phyloP scores from a whole-genome alignment of 2,329 filamentous ascomycete species.

The Eutypa lata region DNA sequence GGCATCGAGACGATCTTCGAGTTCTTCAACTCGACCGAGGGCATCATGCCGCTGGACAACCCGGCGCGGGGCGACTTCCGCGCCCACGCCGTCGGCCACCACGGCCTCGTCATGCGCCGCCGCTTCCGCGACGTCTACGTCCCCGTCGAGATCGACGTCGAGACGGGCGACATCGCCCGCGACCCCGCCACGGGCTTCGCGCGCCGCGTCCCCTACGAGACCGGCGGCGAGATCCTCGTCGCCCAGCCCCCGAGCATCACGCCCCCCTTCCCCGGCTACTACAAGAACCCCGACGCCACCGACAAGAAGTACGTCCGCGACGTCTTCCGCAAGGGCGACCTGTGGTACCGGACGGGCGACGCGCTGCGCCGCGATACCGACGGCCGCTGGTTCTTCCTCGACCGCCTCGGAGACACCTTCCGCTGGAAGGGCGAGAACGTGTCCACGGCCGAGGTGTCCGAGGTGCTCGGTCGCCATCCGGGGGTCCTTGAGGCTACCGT shows the following conservation, averaged over 20 bases:
- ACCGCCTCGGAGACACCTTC: slow-evolving; percentile 69
- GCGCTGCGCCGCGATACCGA: slow-evolving; percentile 59
- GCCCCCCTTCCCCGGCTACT: slow-evolving; percentile 66
- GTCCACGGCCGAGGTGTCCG: slow-evolving; percentile 64
- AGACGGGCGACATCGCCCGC: slow-evolving; percentile 63
- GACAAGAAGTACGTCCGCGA: slow-evolving; percentile 62
- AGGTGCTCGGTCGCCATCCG: slow-evolving; percentile 57
- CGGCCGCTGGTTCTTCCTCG: slow-evolving; percentile 67
- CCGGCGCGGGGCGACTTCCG: slow-evolving; percentile 59
- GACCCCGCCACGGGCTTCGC: slow-evolving; percentile 68
- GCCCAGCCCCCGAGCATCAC: slow-evolving; percentile 48
- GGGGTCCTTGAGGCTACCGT: slow-evolving; percentile 65
- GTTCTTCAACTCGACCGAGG: slow-evolving; percentile 78
- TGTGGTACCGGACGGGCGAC: slow-evolving; percentile 68
- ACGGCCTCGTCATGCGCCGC: slow-evolving; percentile 59
- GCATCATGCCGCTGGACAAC: slow-evolving; percentile 62
- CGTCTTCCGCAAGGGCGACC: slow-evolving; percentile 64
- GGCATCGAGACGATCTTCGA: slow-evolving; percentile 62
- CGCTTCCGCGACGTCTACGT: slow-evolving; percentile 53
- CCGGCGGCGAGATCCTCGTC: slow-evolving; percentile 76
- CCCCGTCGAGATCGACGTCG: slow-evolving; percentile 66
- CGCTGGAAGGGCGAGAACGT: slow-evolving; percentile 73
- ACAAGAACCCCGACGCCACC: slow-evolving; percentile 62
- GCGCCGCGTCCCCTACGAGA: slow-evolving; percentile 57
- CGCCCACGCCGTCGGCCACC: slow-evolving; percentile 65